These are phyloP conservation scores for Alternaria alternata DNA, from an alignment of 2,329 filamentous ascomycete species.

Conservation along the genomic window DNA sequence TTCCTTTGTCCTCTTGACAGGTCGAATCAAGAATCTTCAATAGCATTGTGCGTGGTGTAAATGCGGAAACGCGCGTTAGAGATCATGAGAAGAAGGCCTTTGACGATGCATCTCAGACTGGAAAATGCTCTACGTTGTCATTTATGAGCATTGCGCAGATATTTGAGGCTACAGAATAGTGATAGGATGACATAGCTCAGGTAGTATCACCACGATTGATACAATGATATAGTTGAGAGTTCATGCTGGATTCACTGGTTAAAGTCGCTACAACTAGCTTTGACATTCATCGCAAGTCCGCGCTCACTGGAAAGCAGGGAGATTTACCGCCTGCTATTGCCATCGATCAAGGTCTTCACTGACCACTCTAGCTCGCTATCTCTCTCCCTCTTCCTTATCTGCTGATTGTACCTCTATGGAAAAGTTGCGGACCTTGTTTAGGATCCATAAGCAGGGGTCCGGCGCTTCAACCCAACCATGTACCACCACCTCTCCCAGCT, in stretches of 20 bases:
- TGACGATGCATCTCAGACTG: not conserved
- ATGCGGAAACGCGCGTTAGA: not conserved
- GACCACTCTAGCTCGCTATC: not conserved
- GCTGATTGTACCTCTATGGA: not conserved
- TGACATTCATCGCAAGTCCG: not conserved
- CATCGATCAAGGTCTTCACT: not conserved
- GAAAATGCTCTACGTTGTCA: not conserved
- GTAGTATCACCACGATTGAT: not conserved
- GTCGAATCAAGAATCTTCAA: not conserved
- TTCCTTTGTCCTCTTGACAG: not conserved
- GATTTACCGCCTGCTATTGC: not conserved
- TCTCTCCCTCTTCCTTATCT: not conserved
- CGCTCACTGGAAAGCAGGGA: not conserved
- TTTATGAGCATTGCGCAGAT: not conserved
- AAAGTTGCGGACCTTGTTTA: not conserved
- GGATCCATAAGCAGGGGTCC: not conserved
- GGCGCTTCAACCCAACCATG: not conserved
- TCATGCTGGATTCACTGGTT: not conserved
- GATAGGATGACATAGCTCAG: no score
- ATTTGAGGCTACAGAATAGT: no score
- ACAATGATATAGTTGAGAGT: not conserved
- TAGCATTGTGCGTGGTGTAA: not conserved
- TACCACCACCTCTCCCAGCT: not conserved
- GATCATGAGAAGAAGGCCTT: not conserved
- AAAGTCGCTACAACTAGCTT: not conserved